Evolutionary conservation across 345 rosid species (phyloP), one percentile per base, ranked within the genome.

Genomic region (Brassica incana): DNA sequence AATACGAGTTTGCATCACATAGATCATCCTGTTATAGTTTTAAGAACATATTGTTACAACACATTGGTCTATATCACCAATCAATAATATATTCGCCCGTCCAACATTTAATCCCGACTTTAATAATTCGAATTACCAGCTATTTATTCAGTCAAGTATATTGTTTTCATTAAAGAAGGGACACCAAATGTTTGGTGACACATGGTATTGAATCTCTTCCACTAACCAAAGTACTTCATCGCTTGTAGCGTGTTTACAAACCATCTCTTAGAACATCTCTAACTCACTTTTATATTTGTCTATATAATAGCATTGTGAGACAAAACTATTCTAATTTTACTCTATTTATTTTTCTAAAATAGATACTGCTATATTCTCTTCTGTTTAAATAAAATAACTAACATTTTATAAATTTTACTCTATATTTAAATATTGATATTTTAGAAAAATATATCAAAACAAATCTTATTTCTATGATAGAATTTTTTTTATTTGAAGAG

Each of bases 121-220:
- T 11, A 61, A 27, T 29, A 64, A 32, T 64, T 64, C 5, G 67
- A n/a, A 29, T 5, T 40, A 68, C 68, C 79, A 59, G 68, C 60
- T 59, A 38, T 38, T 23, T 29, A 40, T 27, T 40, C 67, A 58
- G 8, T 8, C 45, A 58, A 71, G 45, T 76, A 23, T 29, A 59
- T 56, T 20, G 63, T 20, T 65, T 74, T 43, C 3, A 48, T 32
- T 52, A 18, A 66, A 50, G 32, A 35, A 11, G 71, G 1, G 52
- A 74, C 15, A 14, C 14, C n/a, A 48, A 65, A 52, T 27, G n/a
- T 62, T 6, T 27, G 15, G 14, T 9, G 78, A 75, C 56, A 66
- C 40, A 36, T 58, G 14, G 20, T 27, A 58, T 38, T 67, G 14
- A 76, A 69, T 60, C 71, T 61, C 8, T 1, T 70, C 65, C 64